A percentile compares a stretch with the other conserved stretches of the same genome.
Evolutionary conservation across 345 rosid genomes (phyloP).

Genomic region (Bruguiera parviflora): DNA sequence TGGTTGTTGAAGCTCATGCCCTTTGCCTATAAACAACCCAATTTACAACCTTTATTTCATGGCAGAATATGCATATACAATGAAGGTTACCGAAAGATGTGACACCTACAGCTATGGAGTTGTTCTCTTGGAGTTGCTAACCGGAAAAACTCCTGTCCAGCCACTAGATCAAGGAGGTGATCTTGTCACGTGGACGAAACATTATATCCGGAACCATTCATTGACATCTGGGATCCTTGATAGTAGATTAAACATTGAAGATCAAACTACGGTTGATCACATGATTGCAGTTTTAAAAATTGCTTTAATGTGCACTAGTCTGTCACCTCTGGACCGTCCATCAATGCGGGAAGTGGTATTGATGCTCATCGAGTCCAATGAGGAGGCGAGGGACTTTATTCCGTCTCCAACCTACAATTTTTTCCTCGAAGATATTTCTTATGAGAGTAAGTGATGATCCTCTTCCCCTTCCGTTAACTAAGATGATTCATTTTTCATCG

Average conservation of each 20-base stretch:
- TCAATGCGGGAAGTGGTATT: conserved; percentile 35
- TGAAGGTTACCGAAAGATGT: conserved; percentile 31
- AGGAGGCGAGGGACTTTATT: conserved; percentile 15
- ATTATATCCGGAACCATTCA: conserved; percentile 22
- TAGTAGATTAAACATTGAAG: conserved; percentile 23
- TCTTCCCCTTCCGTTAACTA: conserved; percentile 14
- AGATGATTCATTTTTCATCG: conserved; percentile 16
- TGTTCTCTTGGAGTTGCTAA: conserved; percentile 33
- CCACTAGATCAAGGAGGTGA: conserved; percentile 29
- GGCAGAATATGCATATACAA: conserved; percentile 30
- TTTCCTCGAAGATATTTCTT: conserved; percentile 24
- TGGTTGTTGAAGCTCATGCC: too few species aligned
- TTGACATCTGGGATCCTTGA: conserved; percentile 25
- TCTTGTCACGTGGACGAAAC: conserved; percentile 22
- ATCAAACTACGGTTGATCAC: conserved; percentile 19
- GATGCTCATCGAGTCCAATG: conserved; percentile 34
- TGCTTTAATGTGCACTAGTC: conserved; percentile 32
- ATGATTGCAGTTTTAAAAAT: conserved; percentile 27
- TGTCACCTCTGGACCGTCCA: conserved; percentile 29
- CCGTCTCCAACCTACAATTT: conserved; percentile 12
- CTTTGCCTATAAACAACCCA: not conserved
- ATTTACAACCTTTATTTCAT: not conserved
- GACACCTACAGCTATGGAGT: conserved; percentile 33
- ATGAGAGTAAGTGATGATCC: conserved; percentile 20
- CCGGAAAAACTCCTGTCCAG: conserved; percentile 29